These are phyloP conservation scores for Mediolabrus comicus DNA, from an alignment of 108 stramenopile species.

Conservation along the genomic window DNA sequence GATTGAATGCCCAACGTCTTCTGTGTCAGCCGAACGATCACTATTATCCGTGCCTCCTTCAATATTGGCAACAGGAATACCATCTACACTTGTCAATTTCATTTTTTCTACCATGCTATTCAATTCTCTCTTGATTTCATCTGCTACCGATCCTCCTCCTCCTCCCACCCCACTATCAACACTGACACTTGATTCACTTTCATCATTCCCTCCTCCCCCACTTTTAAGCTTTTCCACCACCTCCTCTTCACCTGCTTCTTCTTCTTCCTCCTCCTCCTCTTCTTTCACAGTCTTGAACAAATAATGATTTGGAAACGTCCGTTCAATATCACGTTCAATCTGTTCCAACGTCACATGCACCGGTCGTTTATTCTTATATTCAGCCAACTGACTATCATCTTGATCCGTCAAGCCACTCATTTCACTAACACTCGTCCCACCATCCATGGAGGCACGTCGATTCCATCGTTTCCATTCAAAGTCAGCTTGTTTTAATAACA, in stretches of 20 bases:
- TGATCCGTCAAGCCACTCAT: not conserved
- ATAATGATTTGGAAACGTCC: conserved; percentile 84
- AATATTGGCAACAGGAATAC: not conserved
- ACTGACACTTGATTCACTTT: not conserved
- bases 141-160: not conserved
- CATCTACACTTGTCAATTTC: not conserved
- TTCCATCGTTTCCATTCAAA: not conserved
- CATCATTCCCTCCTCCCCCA: not conserved
- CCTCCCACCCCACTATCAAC: not conserved
- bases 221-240: too few relatives aligned
- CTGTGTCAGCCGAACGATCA: not conserved
- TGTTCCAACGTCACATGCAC: conserved; percentile 30
- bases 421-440: not conserved
- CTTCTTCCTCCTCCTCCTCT: conserved; percentile 7
- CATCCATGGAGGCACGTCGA: not conserved
- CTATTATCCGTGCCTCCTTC: not conserved
- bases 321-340: conserved; percentile 81
- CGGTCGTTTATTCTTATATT: not conserved
- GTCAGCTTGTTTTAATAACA: conserved; percentile 11
- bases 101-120: conserved; percentile 8
- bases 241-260: too few relatives aligned
- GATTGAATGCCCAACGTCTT: not conserved
- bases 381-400: not conserved
- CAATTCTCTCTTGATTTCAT: conserved; percentile 9
- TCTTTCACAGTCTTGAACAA: conserved; percentile 56